Base-by-base conservation (phyloP, 148 eudicot species). In the Persicaria maculosa region DNA sequence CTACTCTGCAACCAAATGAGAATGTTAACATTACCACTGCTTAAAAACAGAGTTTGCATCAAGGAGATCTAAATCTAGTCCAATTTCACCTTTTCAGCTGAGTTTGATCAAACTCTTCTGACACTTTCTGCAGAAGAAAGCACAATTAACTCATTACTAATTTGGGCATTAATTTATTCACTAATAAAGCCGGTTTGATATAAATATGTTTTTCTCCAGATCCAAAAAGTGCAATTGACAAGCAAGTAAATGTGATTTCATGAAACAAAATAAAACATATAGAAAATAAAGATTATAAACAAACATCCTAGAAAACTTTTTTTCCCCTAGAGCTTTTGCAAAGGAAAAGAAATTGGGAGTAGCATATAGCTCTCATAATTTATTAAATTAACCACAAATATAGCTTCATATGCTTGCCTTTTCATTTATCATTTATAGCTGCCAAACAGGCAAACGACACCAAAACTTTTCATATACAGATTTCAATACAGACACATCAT, bases 21-120 rank as follows among this genome's bases (percentile, higher is more conserved):
- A 52, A 55, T 70, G 79, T 76, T 47, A 78, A 54, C 67, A 45
- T 44, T 52, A 48, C 61, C 72, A 57, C 61, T 19, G 75, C 45
- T 47, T 54, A 67, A 67, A 31, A 74, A 31, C 3, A 72, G 54
- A 55, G 11, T 61, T 19, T 57, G 17, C 65, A 65, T 47, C 73
- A 71, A 47, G 7, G 40, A 19, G 3, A 47, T 10, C 31, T 17
- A 48, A 46, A 71, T 71, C 25, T 46, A 48, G 73, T 45, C 36
- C 73, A 65, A 71, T 25, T 74, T 85, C 80, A 90, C 97, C 89
- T 90, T 89, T 81, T 85, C 50, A 68, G 65, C 44, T 76, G 83
- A 54, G 83, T 77, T 81, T 77, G 75, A 79, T 64, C 72, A 36
- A 69, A 16, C 71, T 62, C 55, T 22, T 74, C 65, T 72, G 76